Conservation (phyloP, 805 yeast species). For the Kuraishia floccosa region DNA sequence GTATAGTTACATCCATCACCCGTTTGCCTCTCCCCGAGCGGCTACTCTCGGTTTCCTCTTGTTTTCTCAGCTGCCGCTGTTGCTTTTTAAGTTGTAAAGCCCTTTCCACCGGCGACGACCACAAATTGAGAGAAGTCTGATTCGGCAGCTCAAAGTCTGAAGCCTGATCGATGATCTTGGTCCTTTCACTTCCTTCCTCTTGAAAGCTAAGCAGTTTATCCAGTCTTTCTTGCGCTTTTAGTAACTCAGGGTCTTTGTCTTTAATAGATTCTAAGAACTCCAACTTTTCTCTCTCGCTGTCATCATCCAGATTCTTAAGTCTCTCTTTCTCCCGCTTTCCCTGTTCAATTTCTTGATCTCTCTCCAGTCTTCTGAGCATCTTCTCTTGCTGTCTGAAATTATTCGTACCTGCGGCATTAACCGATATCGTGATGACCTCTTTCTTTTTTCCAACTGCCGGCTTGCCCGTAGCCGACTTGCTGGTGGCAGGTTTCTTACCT, state of each 20-base stretch:
- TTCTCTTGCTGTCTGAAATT: slow-evolving; percentile 60
- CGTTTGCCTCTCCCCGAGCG: slow-evolving; percentile 65
- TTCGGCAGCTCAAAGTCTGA: slow-evolving; percentile 67
- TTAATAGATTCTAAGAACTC: slow-evolving; percentile 27
- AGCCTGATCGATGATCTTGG: slow-evolving; percentile 86
- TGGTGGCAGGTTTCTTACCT: slow-evolving; percentile 15
- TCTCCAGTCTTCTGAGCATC: slow-evolving; percentile 49
- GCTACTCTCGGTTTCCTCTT: slow-evolving; percentile 45
- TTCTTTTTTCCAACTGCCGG: slow-evolving; percentile 17
- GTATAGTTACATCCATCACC: slow-evolving; percentile 67
- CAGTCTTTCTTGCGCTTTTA: slow-evolving; percentile 62
- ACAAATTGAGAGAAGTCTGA: slow-evolving; percentile 46
- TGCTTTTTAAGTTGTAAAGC: slow-evolving; percentile 82
- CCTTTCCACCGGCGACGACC: slow-evolving; percentile 84
- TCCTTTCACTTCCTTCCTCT: slow-evolving; percentile 79
- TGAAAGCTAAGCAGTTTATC: slow-evolving; percentile 73
- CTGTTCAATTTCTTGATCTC: slow-evolving; percentile 23
- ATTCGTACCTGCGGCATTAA: slow-evolving; percentile 51
- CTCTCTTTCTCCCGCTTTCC: slow-evolving; percentile 20
- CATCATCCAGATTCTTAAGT: slow-evolving; percentile 24
- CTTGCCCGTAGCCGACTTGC: slow-evolving; percentile 8
- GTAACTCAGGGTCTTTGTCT: slow-evolving; percentile 43
- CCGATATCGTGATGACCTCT: slow-evolving; percentile 41
- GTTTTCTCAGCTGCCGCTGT: slow-evolving; percentile 59
- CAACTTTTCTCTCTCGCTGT: slow-evolving; percentile 29